phyloP scores from a whole-genome alignment of 148 eudicot species.

The Cornus suecica region DNA sequence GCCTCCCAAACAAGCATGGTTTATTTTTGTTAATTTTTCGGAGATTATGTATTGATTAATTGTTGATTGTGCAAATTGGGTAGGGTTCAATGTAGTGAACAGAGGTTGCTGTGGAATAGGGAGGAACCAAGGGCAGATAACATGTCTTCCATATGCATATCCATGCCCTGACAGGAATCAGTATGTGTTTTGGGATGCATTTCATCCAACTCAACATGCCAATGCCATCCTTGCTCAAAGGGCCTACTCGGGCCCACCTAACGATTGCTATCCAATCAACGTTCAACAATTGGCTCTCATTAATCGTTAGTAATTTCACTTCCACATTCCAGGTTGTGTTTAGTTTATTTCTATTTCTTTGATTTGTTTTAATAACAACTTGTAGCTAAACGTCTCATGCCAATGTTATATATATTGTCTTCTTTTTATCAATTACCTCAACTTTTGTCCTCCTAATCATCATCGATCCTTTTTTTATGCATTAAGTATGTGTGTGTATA shows the following conservation, averaged over 20 bases:
- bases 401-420: no score
- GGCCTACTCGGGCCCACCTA: conserved; percentile 58
- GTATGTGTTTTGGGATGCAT: conserved; percentile 85
- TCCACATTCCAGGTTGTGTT: no score
- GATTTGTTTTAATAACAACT: no score
- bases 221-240: conserved; percentile 70
- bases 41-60: no score
- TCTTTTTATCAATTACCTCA: no score
- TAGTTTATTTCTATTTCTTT: no score
- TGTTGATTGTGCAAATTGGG: neutral
- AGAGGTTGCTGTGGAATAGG: conserved; percentile 73
- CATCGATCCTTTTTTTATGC: no score
- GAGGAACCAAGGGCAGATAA: conserved; percentile 54
- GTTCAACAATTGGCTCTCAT: conserved; percentile 71
- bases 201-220: conserved; percentile 74
- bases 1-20: no score
- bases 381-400: no score
- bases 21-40: no score
- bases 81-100: conserved; percentile 69
- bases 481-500: no score
- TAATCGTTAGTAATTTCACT: conserved; percentile 17
- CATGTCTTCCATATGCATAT: conserved; percentile 48
- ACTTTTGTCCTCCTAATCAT: no score
- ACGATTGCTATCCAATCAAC: conserved; percentile 72
- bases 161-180: conserved; percentile 68